Base-by-base conservation (phyloP, 148 eudicot species). In the Arctostaphylos glauca region DNA sequence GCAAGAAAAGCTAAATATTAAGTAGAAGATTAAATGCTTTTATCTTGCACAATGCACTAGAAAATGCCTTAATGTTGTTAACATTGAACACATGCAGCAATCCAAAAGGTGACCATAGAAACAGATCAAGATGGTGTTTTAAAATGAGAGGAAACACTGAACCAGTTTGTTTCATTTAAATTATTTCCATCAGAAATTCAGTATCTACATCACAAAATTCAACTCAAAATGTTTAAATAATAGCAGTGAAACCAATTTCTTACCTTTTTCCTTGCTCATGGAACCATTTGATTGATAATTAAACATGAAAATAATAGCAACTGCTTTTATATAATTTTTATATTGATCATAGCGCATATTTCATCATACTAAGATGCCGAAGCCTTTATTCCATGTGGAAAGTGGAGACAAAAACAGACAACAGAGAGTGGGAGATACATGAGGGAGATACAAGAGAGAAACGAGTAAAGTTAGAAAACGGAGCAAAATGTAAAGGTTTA, bases 21-120 rank as follows among this genome's bases (percentile, higher is more conserved):
- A 79, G 56, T 60, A 59, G 74, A n/a, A 55, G 41, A 73, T 31
- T 13, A 0, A 19, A 54, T 50, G 50, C 77, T 83, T 83, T 50
- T 76, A 60, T 76, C 72, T 74, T 56, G 23, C 19, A 59, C 43
- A 10, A 43, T 70, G 49, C 9, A 55, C 9, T 10, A 10, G 58
- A 52, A 54, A 54, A 49, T 14, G 64, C 80, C 13, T 75, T 12
- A 44, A 75, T 3, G 50, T 48, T 18, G 31, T 77, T 38, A 15
- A 2, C 1, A 53, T 77, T 54, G 64, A 58, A 23, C 19, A 4
- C 64, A 19, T 9, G 77, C 4, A 74, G 55, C 55, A 60, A 81
- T 53, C 52, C 41, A 38, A 12, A 71, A 55, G 23, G 31, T 8
- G 72, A n/a, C 55, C 9, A 19, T 60, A 19, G 4, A 62, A 56